Evolutionary conservation across 768 basidiomycete genomes (phyloP), one percentile per base, ranked within the genome.

Genomic region (Boletus subcaerulescens): DNA sequence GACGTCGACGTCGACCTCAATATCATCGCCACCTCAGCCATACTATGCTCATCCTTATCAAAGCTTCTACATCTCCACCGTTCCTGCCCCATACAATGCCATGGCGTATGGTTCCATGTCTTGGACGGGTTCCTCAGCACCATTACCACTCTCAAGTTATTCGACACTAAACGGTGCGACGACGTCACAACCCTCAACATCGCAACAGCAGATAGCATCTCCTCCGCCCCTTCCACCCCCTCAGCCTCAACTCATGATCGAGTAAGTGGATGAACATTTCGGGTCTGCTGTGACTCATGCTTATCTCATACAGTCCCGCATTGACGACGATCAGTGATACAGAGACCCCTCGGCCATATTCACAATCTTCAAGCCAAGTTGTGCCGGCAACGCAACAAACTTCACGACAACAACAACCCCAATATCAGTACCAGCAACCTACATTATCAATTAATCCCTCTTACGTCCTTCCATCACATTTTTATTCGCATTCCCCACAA

Each of bases 151-250:
- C 29, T 89, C 89, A 14, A 83, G 73, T 55, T 91, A 89, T 57
- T 91, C 89, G n/a, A 82, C 83, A 44, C 71, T 90, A 45, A 89
- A 90, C 66, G 87, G 86, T 15, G 86, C 88, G n/a, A 87, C 86
- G 12, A 80, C 74, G 2, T 71, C 78, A 15, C 69, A 66, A 46
- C 20, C 60, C 18, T 59, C 73, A 40, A 48, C 68, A 7, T 66
- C 73, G 12, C 65, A 65, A n/a, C 70, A 72, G 29, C 67, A 72
- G 35, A 53, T 66, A 41, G 47, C 64, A 3, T 72, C 74, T 29
- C 55, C 71, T 7, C 58, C 60, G 42, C 65, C 69, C 26, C 50
- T 56, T 33, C 47, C 51, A 9, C 47, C 60, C 17, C 18, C 64
- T 40, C 70, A 68, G 48, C 66, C 68, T 32, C 71, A 73, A 38